These are phyloP conservation scores for Beta lomatogona DNA, from an alignment of 179 eudicot genomes.

Conservation along the genomic window DNA sequence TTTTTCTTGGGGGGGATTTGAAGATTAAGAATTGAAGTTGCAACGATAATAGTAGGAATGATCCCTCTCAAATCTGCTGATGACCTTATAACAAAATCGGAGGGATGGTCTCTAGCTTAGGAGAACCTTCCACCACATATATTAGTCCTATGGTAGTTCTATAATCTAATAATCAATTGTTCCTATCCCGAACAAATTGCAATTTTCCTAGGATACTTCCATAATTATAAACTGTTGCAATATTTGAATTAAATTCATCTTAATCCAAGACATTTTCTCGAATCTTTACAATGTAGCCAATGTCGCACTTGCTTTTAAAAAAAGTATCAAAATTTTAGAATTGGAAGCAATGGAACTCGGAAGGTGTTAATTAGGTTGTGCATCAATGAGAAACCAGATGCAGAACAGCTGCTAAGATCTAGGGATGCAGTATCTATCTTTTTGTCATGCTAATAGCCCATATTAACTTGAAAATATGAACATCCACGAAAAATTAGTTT, in stretches of 20 bases:
- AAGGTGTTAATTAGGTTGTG: conserved; percentile 76
- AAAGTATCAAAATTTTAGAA: conserved; percentile 85
- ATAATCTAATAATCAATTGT: background rate
- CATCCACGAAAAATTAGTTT: background rate
- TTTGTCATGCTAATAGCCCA: background rate
- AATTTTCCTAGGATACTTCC: background rate
- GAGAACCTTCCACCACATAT: conserved; percentile 81
- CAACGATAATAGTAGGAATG: conserved; percentile 80
- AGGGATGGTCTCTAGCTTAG: conserved; percentile 79
- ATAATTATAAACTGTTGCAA: too few species aligned
- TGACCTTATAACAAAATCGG: conserved; percentile 78
- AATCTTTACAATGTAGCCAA: background rate
- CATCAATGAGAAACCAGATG: conserved; percentile 60
- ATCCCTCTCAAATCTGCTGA: conserved; percentile 80
- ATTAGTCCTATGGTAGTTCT: conserved; percentile 73
- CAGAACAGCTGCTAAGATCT: conserved; percentile 65
- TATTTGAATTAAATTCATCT: too few species aligned
- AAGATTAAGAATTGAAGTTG: too few species aligned
- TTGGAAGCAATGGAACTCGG: conserved; percentile 86
- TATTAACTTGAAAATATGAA: background rate
- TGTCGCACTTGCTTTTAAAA: conserved; percentile 28
- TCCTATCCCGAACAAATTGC: background rate
- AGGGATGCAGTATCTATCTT: background rate
- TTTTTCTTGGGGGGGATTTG: too few species aligned
- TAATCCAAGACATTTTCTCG: too few species aligned